Percentiles rank a stretch among this genome's conserved stretches.
phyloP scores from a whole-genome alignment of 1,139 yeast species.

The Nakaseomyces nivariensis region DNA sequence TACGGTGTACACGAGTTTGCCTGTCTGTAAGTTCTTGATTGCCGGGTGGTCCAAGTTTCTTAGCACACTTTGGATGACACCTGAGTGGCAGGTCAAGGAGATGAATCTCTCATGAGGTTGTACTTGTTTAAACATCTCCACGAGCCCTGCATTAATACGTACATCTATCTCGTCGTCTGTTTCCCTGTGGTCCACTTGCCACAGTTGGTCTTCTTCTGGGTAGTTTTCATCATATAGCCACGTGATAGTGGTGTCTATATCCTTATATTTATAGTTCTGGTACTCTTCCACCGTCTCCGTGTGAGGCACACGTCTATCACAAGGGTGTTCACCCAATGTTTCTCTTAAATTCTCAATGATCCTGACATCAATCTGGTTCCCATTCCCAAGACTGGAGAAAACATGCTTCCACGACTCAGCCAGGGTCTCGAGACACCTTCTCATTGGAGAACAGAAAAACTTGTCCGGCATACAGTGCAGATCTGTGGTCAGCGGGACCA shows the following conservation, averaged over 20 bases:
- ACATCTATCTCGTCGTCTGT: conserved; percentile 39
- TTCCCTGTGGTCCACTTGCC: conserved; percentile 38
- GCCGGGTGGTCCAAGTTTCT: conserved; percentile 45
- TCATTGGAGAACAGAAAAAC: conserved; percentile 56
- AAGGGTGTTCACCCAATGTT: conserved; percentile 55
- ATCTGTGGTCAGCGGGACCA: conserved; percentile 35
- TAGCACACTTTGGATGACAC: conserved; percentile 45
- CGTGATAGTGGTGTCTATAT: conserved; percentile 24
- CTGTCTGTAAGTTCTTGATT: conserved; percentile 44
- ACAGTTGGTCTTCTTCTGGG: conserved; percentile 39
- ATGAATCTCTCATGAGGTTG: conserved; percentile 31
- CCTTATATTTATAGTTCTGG: conserved; percentile 10
- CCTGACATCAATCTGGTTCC: conserved; percentile 7
- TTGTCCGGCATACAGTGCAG: conserved; percentile 43
- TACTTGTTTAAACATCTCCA: conserved; percentile 29
- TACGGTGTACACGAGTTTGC: conserved; percentile 51
- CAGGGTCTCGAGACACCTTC: conserved; percentile 51
- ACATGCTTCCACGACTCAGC: conserved; percentile 49
- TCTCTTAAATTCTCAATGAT: conserved; percentile 54
- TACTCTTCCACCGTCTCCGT: conserved; percentile 14
- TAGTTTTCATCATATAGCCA: conserved; percentile 39
- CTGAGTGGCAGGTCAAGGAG: conserved; percentile 52
- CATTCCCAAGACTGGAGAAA: conserved; percentile 7
- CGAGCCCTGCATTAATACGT: conserved; percentile 36
- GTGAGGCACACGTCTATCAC: conserved; percentile 44